phyloP scores from a whole-genome alignment of 805 yeast species.

The Metschnikowia sp. region DNA sequence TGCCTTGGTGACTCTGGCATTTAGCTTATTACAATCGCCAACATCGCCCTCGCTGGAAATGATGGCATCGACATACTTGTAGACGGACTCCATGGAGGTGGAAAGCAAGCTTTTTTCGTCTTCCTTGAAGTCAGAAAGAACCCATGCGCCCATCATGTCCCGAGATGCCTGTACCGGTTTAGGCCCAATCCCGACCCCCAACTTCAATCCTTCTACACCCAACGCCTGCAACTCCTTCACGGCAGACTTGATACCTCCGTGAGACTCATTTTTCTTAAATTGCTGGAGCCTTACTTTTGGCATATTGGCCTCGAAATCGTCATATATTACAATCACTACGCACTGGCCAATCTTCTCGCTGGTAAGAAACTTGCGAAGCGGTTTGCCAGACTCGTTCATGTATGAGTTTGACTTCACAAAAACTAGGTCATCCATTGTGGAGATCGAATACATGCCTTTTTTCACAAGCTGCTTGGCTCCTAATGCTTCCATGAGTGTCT shows the following conservation, averaged over 20 bases:
- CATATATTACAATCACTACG: constrained; percentile 29
- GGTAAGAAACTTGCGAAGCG: constrained; percentile 24
- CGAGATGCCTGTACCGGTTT: constrained; percentile 33
- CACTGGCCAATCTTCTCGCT: constrained; percentile 17
- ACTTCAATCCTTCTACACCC: constrained; percentile 21
- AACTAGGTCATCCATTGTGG: constrained; percentile 20
- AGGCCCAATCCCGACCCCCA: constrained; percentile 43
- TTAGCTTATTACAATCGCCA: constrained; percentile 27
- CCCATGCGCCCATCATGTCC: constrained; percentile 40
- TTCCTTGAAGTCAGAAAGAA: constrained; percentile 30
- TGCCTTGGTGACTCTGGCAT: constrained; percentile 18
- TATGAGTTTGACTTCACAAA: constrained; percentile 37
- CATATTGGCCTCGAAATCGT: constrained; percentile 36
- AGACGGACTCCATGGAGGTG: constrained; percentile 14
- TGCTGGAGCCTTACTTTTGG: constrained; percentile 28
- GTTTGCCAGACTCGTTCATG: constrained; percentile 39
- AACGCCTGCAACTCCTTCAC: constrained; percentile 9
- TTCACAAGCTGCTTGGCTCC: constrained; percentile 29
- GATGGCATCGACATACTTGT: constrained; percentile 22
- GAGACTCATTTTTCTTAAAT: constrained; percentile 37
- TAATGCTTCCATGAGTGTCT: constrained; percentile 23
- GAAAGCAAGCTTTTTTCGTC: constrained; percentile 22
- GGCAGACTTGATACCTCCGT: constrained; percentile 36
- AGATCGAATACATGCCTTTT: constrained; percentile 28
- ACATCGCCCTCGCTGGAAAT: constrained; percentile 22